Evolutionary conservation across 306 rosid species (phyloP).

Genomic region (Trifolium repens): DNA sequence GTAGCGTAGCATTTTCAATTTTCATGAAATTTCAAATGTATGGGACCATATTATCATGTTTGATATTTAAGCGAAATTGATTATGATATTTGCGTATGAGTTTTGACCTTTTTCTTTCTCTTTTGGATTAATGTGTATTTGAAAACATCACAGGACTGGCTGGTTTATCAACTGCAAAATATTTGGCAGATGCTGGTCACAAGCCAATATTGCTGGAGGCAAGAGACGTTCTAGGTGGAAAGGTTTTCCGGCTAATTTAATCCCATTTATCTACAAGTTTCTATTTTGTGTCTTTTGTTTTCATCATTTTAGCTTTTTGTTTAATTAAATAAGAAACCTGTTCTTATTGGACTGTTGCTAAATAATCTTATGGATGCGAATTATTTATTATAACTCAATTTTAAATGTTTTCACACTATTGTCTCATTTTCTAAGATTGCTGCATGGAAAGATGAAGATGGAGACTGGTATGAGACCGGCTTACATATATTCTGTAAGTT

Average conservation of each 20-base stretch:
- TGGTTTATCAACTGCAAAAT: conserved; percentile 95
- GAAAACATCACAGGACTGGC: conserved; percentile 73
- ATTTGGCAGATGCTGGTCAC: conserved; percentile 99
- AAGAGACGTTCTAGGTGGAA: conserved; percentile 97
- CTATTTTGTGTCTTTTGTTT: conserved; percentile 29
- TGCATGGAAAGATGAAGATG: conserved; percentile 97
- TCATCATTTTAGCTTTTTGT: conserved; percentile 31
- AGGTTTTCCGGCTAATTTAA: conserved; percentile 64
- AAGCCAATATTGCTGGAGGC: conserved; percentile 88
- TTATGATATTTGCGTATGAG: not conserved
- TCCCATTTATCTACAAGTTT: conserved; percentile 33
- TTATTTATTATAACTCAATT: conserved; percentile 30
- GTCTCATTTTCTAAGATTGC: conserved; percentile 66
- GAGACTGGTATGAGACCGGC: conserved; percentile 99
- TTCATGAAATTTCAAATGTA: conserved; percentile 23
- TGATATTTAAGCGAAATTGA: not conserved
- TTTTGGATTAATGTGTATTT: conserved; percentile 27
- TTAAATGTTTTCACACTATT: conserved; percentile 29
- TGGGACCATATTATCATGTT: conserved; percentile 14
- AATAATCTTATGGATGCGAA: conserved; percentile 1
- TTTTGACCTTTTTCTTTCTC: not conserved
- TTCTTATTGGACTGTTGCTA: conserved; percentile 19
- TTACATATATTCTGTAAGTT: conserved; percentile 95
- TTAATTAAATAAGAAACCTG: conserved; percentile 1
- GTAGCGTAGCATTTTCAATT: conserved; percentile 8